A percentile compares a stretch with the other conserved stretches of the same genome.
Evolutionary conservation across 78 protist species (phyloP).

Genomic region (Isochrysis galbana): DNA sequence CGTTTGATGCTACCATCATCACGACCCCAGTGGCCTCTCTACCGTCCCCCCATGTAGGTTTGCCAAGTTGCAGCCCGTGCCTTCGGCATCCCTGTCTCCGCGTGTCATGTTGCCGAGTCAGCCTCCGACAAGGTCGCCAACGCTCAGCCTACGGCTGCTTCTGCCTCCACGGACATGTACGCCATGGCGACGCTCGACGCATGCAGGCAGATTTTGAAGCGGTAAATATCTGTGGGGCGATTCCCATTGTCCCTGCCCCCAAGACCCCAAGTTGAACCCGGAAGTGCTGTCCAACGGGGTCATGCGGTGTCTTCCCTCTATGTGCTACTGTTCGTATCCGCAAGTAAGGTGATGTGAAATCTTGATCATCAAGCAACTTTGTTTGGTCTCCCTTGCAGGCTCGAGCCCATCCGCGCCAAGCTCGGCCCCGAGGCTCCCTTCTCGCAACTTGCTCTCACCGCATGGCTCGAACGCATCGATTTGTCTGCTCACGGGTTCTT

Average conservation of each 20-base stretch:
- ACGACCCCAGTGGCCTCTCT: no score
- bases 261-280: no score
- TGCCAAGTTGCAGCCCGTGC: conserved; percentile 77
- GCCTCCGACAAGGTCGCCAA: conserved; percentile 76
- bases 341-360: no score
- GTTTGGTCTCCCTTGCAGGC: no score
- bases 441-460: conserved; percentile 51
- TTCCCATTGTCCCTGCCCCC: no score
- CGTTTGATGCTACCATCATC: no score
- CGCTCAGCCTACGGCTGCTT: conserved; percentile 91
- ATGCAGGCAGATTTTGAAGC: conserved; percentile 70
- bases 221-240: no score
- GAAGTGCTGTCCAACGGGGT: no score
- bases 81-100: conserved; percentile 66
- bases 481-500: conserved; percentile 89
- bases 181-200: conserved; percentile 92
- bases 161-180: conserved; percentile 80
- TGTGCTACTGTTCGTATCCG: no score
- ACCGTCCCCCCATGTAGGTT: no score
- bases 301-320: no score
- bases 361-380: no score
- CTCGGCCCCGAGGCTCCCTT: neutral
- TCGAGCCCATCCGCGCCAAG: conserved; percentile 59
- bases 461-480: conserved; percentile 74
- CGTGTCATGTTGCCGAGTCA: conserved; percentile 80